Conservation (phyloP, 2,329 filamentous ascomycete genomes). For the Talaromyces amestolkiae region DNA sequence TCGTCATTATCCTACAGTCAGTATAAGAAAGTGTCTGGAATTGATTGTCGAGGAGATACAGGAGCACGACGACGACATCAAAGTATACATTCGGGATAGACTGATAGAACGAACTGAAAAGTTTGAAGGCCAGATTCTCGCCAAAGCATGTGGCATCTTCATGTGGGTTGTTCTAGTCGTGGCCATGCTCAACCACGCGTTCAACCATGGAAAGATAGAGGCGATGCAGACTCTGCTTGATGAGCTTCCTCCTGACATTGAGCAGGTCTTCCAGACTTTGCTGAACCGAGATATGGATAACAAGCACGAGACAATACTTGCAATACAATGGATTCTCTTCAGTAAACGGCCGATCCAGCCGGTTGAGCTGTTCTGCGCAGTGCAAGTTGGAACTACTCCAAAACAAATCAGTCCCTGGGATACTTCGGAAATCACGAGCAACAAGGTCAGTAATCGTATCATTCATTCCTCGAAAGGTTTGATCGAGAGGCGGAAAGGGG, state of each 20-base stretch:
- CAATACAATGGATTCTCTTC: neutral
- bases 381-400: slow-evolving; percentile 20
- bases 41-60: neutral
- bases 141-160: slow-evolving; percentile 38
- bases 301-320: neutral
- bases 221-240: slow-evolving; percentile 29
- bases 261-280: neutral
- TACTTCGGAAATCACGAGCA: neutral
- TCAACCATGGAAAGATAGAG: slow-evolving; percentile 27
- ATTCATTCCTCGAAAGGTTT: neutral
- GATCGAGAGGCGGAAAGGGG: neutral
- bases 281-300: neutral
- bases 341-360: neutral
- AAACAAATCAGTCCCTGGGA: neutral
- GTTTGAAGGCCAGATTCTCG: neutral
- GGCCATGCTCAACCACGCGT: slow-evolving; percentile 39
- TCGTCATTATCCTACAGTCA: neutral
- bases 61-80: neutral
- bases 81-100: neutral
- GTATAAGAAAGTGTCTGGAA: neutral
- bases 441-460: neutral
- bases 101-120: neutral
- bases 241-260: neutral
- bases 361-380: neutral
- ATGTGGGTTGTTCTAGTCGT: slow-evolving; percentile 46